Evolutionary conservation across 257 asterid species (phyloP), one percentile per base, ranked within the genome.

Genomic region (Haberlea rhodopensis): DNA sequence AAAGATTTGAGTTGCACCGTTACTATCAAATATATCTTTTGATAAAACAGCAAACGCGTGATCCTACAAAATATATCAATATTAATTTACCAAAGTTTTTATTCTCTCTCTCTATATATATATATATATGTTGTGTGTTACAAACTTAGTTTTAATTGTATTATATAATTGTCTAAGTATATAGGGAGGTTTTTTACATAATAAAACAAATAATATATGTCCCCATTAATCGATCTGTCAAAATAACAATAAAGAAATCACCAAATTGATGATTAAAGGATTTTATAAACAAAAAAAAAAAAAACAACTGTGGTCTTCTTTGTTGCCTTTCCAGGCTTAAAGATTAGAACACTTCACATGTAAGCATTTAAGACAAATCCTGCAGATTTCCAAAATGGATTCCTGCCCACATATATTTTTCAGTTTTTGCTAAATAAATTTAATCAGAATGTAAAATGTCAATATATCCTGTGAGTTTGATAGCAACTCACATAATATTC

Each of bases 311-410:
- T 52, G 37, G 15, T 57, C 45, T 58, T 26, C 37, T 52, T 53
- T 43, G 45, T 57, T 57, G 58, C 37, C 71, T 76, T 76, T 65
- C 55, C 71, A 26, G 63, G 40, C 45, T 57, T 59, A 67, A 62
- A 20, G 80, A 64, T 61, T 51, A 21, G 8, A 68, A 65, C 62
- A 65, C 49, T 43, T 71, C 85, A 81, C 87, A 71, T 83, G 94
- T 67, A 53, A 15, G 83, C 94, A 80, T 81, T 85, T 71, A 83
- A 75, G 80, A 63, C 84, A 68, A 76, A 76, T 56, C 62, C 64
- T 76, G 78, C 69, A 67, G 53, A 68, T 82, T 77, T 80, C 79
- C 81, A 69, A 81, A 34, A 70, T 54, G 29, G 15, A 62, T 65
- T 75, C 23, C 70, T 40, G 49, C 65, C 77, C 86, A 70, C 95